These are phyloP conservation scores for Striga hermonthica DNA, from an alignment of 305 asterid genomes.

Conservation along the genomic window DNA sequence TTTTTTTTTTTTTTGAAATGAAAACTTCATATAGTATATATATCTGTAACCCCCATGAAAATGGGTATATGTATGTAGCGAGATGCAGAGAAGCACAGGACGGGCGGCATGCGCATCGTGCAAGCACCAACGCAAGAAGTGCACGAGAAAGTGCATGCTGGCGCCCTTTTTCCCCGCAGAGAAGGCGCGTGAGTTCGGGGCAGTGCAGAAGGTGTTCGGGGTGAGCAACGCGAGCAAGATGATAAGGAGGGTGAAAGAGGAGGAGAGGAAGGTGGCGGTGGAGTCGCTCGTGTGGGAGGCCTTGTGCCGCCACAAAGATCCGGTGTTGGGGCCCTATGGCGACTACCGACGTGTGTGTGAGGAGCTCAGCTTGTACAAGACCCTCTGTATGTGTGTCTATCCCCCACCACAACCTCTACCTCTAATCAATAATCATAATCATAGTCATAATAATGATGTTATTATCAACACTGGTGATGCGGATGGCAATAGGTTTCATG, in stretches of 20 bases:
- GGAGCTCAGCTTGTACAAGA: constrained; percentile 55
- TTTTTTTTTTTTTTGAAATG: constrained; percentile 34
- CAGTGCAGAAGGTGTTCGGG: constrained; percentile 77
- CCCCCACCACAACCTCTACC: too few species aligned
- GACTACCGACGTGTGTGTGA: constrained; percentile 53
- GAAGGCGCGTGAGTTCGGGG: constrained; percentile 54
- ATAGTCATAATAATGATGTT: too few species aligned
- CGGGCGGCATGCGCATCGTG: constrained; percentile 77
- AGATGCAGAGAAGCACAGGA: constrained; percentile 50
- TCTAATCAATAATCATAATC: too few species aligned
- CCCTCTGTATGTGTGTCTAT: neutral
- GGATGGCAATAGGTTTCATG: too few species aligned
- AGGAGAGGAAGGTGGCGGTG: constrained; percentile 44
- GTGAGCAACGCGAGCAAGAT: constrained; percentile 66
- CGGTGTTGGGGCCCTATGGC: constrained; percentile 61
- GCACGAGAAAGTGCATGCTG: constrained; percentile 59
- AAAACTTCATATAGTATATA: constrained; percentile 27
- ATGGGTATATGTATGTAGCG: neutral
- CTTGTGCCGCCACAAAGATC: constrained; percentile 56
- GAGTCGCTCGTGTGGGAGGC: constrained; percentile 91
- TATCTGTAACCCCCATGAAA: neutral
- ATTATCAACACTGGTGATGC: too few species aligned
- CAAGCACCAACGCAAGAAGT: constrained; percentile 90
- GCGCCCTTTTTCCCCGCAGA: constrained; percentile 63
- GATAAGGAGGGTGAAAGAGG: constrained; percentile 41